Percentiles rank a stretch among this genome's conserved stretches.
Evolutionary conservation across 169 alveolate genomes (phyloP).

Genomic region (Amoebophrya sp.): DNA sequence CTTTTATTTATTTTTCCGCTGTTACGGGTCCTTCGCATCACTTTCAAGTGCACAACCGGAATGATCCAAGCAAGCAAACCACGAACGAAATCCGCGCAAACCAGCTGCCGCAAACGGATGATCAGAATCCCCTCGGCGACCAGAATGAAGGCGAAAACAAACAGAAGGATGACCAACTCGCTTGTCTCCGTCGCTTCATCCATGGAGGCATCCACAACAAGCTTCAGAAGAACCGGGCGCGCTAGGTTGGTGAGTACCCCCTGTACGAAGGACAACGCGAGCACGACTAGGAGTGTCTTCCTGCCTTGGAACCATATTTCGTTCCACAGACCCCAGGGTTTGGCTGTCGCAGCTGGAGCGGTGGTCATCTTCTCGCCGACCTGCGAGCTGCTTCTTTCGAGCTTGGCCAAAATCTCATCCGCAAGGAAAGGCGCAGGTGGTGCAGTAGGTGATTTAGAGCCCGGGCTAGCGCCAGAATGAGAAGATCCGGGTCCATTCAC

Average conservation of each 20-base stretch:
- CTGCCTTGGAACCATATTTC: neutral
- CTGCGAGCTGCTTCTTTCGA: too few species aligned
- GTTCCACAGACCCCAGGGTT: neutral
- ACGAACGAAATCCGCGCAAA: neutral
- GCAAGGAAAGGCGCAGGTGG: too few species aligned
- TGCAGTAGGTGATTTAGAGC: too few species aligned
- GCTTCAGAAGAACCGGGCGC: neutral
- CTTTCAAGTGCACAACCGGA: neutral
- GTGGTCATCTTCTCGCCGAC: neutral
- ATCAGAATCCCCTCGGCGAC: neutral
- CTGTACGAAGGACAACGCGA: neutral
- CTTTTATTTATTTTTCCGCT: too few species aligned
- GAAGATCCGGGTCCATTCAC: neutral
- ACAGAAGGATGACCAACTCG: neutral
- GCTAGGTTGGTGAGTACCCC: neutral
- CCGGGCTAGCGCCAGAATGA: too few species aligned
- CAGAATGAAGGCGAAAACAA: neutral
- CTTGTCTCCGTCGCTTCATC: neutral
- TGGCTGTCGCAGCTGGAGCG: neutral
- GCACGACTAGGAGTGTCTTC: neutral
- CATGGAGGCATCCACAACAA: neutral
- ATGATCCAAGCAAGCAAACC: neutral
- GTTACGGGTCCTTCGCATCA: neutral
- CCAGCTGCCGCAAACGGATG: neutral
- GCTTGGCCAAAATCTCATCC: too few species aligned